Evolutionary conservation across 163 green algal genomes (phyloP).

Genomic region (Dunaliella salina): DNA sequence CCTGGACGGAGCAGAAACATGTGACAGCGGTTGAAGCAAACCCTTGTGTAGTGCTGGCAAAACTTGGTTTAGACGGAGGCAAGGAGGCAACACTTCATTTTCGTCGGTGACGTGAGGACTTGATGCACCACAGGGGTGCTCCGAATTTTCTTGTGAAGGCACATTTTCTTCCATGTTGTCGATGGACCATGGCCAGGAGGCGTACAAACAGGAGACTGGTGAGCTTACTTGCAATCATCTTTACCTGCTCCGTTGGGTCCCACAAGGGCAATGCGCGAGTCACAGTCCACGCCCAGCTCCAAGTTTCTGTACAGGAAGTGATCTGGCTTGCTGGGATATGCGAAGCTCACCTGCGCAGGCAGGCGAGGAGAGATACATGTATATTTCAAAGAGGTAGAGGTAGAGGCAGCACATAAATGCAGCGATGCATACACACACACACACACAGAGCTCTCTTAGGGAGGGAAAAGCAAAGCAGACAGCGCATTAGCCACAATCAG

Average conservation of each 20-base stretch:
- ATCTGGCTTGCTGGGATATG: neutral
- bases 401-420: too few relatives aligned
- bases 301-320: conserved; percentile 46
- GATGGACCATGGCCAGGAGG: neutral
- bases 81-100: too few relatives aligned
- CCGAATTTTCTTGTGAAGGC: too few relatives aligned
- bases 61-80: too few relatives aligned
- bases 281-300: conserved; percentile 85
- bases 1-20: conserved; percentile 63
- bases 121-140: too few relatives aligned
- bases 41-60: neutral
- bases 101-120: too few relatives aligned
- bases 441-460: too few relatives aligned
- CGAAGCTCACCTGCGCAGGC: neutral
- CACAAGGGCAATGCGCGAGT: conserved; percentile 78
- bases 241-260: conserved; percentile 69
- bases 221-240: neutral
- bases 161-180: too few relatives aligned
- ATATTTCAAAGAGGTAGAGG: too few relatives aligned
- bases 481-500: neutral
- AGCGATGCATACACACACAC: too few relatives aligned
- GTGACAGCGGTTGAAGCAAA: conserved; percentile 24
- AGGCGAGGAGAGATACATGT: too few relatives aligned
- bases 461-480: too few relatives aligned
- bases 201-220: neutral